phyloP scores from a whole-genome alignment of 2,329 filamentous ascomycete genomes.

The Aspergillus pseudotamarii region DNA sequence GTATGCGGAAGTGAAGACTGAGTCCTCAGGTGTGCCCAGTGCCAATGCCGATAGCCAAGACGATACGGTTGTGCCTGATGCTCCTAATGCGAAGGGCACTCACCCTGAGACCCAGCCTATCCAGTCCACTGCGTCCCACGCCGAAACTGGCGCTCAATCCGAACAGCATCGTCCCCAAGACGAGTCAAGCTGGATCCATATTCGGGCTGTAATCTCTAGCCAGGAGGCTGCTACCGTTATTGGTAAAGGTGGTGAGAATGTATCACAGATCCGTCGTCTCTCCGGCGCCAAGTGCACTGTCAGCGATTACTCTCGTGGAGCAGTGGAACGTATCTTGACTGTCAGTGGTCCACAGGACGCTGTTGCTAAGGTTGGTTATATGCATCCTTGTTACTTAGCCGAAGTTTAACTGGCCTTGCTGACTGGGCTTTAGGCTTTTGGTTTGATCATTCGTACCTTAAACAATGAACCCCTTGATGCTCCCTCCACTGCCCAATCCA shows the following conservation, averaged over 20 bases:
- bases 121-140: slow-evolving; percentile 58
- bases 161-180: slow-evolving; percentile 65
- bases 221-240: slow-evolving; percentile 97
- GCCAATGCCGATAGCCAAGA: slow-evolving; percentile 51
- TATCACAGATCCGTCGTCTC: slow-evolving; percentile 91
- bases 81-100: slow-evolving; percentile 57
- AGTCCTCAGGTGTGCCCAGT: slow-evolving; percentile 23
- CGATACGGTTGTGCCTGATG: slow-evolving; percentile 70
- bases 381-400: slow-evolving; percentile 21
- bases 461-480: slow-evolving; percentile 94
- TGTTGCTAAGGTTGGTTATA: slow-evolving; percentile 78
- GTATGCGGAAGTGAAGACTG: slow-evolving; percentile 32
- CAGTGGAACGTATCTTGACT: slow-evolving; percentile 95
- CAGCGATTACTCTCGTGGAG: slow-evolving; percentile 95
- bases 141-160: slow-evolving; percentile 50
- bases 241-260: slow-evolving; percentile 97
- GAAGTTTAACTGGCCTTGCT: slow-evolving; percentile 9
- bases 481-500: slow-evolving; percentile 88
- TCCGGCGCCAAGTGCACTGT: slow-evolving; percentile 98
- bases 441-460: slow-evolving; percentile 93
- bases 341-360: slow-evolving; percentile 96
- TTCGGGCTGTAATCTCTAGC: slow-evolving; percentile 95
- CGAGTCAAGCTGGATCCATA: slow-evolving; percentile 94
- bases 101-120: slow-evolving; percentile 60
- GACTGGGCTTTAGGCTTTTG: slow-evolving; percentile 71